A percentile compares a stretch with the other conserved stretches of the same genome.
These are phyloP conservation scores for Excoecaria agallocha DNA, from an alignment of 345 rosid species.

Conservation along the genomic window DNA sequence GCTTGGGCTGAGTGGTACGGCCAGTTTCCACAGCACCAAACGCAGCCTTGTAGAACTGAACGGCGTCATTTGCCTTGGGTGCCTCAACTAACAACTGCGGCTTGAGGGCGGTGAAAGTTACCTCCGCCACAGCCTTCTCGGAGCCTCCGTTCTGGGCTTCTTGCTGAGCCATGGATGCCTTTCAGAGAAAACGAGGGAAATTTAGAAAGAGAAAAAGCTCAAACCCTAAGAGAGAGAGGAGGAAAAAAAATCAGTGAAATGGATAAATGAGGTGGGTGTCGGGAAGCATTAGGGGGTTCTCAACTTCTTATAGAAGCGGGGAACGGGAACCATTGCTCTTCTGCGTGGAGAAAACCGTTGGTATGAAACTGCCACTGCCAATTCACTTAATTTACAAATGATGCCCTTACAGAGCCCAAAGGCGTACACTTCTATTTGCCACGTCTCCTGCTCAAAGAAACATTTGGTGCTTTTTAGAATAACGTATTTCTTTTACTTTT, in stretches of 20 bases:
- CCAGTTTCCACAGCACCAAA: constrained; percentile 69
- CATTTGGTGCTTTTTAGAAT: no score
- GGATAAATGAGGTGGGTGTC: constrained; percentile 16
- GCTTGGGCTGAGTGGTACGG: constrained; percentile 69
- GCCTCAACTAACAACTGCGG: constrained; percentile 75
- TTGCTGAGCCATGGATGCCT: constrained; percentile 48
- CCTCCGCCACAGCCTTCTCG: constrained; percentile 35
- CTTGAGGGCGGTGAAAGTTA: constrained; percentile 54
- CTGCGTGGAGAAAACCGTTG: constrained; percentile 26
- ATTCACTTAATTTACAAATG: constrained; percentile 26
- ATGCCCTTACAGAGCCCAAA: constrained; percentile 12
- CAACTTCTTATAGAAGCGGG: constrained; percentile 49
- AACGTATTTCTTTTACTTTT: no score
- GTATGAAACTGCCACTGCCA: constrained; percentile 21
- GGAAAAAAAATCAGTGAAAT: constrained; percentile 4
- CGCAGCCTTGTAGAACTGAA: constrained; percentile 75
- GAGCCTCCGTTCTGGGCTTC: constrained; percentile 55
- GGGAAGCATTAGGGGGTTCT: not conserved
- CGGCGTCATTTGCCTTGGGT: constrained; percentile 72
- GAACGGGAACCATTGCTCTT: constrained; percentile 51
- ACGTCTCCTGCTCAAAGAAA: no score
- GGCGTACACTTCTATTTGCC: no score
- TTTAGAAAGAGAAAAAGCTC: not conserved
- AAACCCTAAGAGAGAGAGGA: constrained; percentile 44
- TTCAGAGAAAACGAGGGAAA: not conserved